Conservation (phyloP, 2,329 filamentous ascomycete species). For the Paramyrothecium sp. region DNA sequence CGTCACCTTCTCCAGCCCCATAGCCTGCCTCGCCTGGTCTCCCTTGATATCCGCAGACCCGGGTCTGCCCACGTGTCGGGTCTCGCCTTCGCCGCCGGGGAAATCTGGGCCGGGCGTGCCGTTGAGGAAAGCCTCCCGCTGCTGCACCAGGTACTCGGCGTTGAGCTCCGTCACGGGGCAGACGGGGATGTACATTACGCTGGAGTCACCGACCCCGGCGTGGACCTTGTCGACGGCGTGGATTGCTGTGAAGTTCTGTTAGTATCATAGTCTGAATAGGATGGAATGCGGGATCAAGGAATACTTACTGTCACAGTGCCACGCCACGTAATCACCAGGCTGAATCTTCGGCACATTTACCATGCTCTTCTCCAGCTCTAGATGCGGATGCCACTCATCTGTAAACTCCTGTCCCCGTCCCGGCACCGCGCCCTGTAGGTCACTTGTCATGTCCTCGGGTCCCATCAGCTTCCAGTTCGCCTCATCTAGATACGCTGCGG, state of each 20-base stretch:
- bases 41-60: slow-evolving; percentile 31
- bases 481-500: slow-evolving; percentile 39
- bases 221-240: slow-evolving; percentile 85
- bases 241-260: slow-evolving; percentile 43
- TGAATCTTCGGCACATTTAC: slow-evolving; percentile 66
- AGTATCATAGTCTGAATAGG: background rate
- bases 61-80: slow-evolving; percentile 47
- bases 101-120: slow-evolving; percentile 72
- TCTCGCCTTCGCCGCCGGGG: slow-evolving; percentile 69
- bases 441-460: slow-evolving; percentile 45
- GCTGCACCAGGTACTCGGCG: slow-evolving; percentile 66
- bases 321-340: slow-evolving; percentile 77
- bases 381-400: slow-evolving; percentile 67
- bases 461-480: slow-evolving; percentile 60
- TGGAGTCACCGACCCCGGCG: slow-evolving; percentile 68
- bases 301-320: slow-evolving; percentile 72
- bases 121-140: slow-evolving; percentile 67
- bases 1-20: slow-evolving; percentile 42
- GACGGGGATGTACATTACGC: slow-evolving; percentile 85
- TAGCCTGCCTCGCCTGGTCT: slow-evolving; percentile 36
- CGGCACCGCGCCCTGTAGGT: slow-evolving; percentile 69
- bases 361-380: slow-evolving; percentile 66
- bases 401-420: slow-evolving; percentile 71
- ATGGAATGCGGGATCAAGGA: too few species aligned
- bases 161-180: slow-evolving; percentile 78